phyloP scores from a whole-genome alignment of 768 basidiomycete species.

The Tricholomella constricta region DNA sequence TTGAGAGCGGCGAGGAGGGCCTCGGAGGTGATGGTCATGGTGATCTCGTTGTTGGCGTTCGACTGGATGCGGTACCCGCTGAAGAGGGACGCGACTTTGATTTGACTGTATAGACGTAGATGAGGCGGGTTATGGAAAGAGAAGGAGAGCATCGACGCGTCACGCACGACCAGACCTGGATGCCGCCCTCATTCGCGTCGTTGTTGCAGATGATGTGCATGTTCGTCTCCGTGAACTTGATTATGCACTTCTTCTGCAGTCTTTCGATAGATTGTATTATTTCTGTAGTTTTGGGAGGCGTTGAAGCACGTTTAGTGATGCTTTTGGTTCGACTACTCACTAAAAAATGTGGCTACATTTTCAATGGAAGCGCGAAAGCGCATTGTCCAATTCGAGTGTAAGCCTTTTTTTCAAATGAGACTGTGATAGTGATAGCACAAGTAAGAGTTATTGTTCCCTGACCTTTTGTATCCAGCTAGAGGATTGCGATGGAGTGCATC shows the following conservation, averaged over 20 bases:
- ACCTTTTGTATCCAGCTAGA: neutral
- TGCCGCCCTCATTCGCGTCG: slow-evolving; percentile 78
- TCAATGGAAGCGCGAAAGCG: slow-evolving; percentile 63
- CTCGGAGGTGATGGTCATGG: slow-evolving; percentile 70
- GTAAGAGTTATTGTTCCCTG: neutral
- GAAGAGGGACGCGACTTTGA: slow-evolving; percentile 71
- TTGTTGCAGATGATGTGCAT: slow-evolving; percentile 85
- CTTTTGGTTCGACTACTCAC: slow-evolving; percentile 31
- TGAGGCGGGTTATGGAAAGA: neutral
- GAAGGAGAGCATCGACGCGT: neutral
- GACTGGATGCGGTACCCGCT: slow-evolving; percentile 84
- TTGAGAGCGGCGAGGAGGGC: slow-evolving; percentile 75
- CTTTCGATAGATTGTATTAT: slow-evolving; percentile 84
- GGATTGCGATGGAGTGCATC: neutral
- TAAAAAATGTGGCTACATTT: slow-evolving; percentile 57
- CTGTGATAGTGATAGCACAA: no score
- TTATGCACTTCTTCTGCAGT: slow-evolving; percentile 80
- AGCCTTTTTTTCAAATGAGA: neutral
- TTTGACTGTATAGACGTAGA: slow-evolving; percentile 44
- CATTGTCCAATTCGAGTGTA: slow-evolving; percentile 36
- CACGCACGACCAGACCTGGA: slow-evolving; percentile 76
- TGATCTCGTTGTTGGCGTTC: slow-evolving; percentile 81
- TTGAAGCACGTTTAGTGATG: slow-evolving; percentile 3
- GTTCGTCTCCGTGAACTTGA: slow-evolving; percentile 72
- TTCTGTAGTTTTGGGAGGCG: slow-evolving; percentile 40